A percentile compares a stretch with the other conserved stretches of the same genome.
phyloP scores from a whole-genome alignment of 2,329 filamentous ascomycete genomes.

The Cladophialophora immunda region DNA sequence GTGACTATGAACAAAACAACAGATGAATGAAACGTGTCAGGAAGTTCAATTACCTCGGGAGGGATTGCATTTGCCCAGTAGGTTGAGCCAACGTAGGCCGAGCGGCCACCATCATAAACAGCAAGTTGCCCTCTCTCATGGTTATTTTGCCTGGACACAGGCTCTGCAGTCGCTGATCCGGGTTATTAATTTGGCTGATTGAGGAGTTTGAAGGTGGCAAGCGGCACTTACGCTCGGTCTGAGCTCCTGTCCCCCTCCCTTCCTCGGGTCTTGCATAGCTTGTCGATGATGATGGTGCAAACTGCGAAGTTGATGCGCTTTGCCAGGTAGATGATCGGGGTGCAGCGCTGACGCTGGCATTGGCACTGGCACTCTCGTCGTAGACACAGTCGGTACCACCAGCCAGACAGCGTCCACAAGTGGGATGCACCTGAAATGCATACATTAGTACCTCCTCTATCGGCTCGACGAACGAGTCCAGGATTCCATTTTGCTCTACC shows the following conservation, averaged over 20 bases:
- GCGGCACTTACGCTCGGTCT: conserved; percentile 8
- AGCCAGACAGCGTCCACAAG: conserved; percentile 28
- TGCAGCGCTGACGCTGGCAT: not conserved
- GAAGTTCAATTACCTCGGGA: conserved; percentile 25
- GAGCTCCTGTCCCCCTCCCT: not conserved
- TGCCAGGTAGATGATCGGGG: conserved; percentile 3
- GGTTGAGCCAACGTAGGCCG: conserved; percentile 33
- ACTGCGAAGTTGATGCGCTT: conserved; percentile 4
- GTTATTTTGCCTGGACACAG: not conserved
- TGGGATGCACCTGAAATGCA: conserved; percentile 24
- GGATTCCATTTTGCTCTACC: conserved; percentile 8
- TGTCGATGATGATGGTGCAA: conserved; percentile 1
- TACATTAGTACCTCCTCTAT: conserved; percentile 16
- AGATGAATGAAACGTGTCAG: not conserved
- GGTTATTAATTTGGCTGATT: conserved; percentile 14
- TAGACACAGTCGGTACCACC: conserved; percentile 27
- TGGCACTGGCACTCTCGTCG: conserved; percentile 27
- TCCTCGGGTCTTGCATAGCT: conserved; percentile 14
- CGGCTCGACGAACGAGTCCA: not conserved
- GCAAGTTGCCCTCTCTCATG: conserved; percentile 26
- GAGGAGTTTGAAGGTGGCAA: not conserved
- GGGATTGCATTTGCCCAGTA: conserved; percentile 38
- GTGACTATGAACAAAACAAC: not conserved
- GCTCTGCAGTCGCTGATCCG: conserved; percentile 4
- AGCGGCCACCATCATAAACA: conserved; percentile 31